Percentiles rank a stretch among this genome's conserved stretches.
Conservation (phyloP, 2,329 filamentous ascomycete species). For the Celoporthe dispersa region DNA sequence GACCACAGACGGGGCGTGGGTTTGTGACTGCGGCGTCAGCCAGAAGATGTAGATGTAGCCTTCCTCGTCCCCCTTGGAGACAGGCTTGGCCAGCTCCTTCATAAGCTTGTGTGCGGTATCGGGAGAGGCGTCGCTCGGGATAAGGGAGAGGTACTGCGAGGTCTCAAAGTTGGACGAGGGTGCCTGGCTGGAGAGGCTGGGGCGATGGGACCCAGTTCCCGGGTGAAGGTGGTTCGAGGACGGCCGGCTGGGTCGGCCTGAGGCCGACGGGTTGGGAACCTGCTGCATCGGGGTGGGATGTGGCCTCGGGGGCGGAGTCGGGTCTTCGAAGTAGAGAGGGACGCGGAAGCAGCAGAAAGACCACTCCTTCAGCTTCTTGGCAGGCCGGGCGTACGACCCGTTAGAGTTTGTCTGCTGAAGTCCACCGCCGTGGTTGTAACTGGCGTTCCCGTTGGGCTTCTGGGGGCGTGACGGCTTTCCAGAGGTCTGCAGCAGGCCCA, state of each 20-base stretch:
- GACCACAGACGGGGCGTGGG: conserved; percentile 59
- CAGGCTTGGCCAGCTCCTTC: conserved; percentile 75
- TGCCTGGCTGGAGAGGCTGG: conserved; percentile 30
- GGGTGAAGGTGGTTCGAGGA: conserved; percentile 37
- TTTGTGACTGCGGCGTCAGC: conserved; percentile 72
- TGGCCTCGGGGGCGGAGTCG: conserved; percentile 47
- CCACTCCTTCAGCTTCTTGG: conserved; percentile 40
- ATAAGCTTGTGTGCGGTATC: conserved; percentile 72
- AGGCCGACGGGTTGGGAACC: conserved; percentile 23
- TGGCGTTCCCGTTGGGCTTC: conserved; percentile 28
- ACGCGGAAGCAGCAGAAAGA: conserved; percentile 58
- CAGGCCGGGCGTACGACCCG: conserved; percentile 25
- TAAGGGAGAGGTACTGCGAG: conserved; percentile 64
- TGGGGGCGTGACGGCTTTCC: conserved; percentile 32
- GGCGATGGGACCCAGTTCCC: conserved; percentile 36
- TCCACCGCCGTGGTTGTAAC: conserved; percentile 1
- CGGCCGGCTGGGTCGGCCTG: conserved; percentile 33
- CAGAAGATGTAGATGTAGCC: conserved; percentile 99
- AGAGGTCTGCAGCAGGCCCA: conserved; percentile 73
- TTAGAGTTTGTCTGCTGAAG: conserved; percentile 33
- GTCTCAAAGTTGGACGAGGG: conserved; percentile 41
- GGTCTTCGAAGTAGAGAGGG: conserved; percentile 46
- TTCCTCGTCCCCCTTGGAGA: conserved; percentile 74
- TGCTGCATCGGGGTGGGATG: conserved; percentile 52
- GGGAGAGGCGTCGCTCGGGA: conserved; percentile 69